Evolutionary conservation across 2,329 filamentous ascomycete genomes (phyloP).

Genomic region (Neofusicoccum cordaticola): DNA sequence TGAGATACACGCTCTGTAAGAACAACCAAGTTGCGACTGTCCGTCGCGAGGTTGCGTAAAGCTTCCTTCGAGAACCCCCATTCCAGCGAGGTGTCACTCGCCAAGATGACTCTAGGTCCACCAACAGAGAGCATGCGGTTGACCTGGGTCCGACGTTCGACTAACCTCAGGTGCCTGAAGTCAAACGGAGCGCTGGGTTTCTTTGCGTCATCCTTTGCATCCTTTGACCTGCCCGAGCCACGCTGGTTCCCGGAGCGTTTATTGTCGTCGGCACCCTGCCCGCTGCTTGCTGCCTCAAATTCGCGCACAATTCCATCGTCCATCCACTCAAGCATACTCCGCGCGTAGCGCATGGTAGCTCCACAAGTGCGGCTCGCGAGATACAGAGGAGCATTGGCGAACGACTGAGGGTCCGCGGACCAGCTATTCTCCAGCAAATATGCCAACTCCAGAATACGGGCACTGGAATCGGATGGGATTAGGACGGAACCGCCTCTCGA

Average conservation of each 20-base stretch:
- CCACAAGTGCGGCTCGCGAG: constrained; percentile 82
- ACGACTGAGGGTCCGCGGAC: constrained; percentile 50
- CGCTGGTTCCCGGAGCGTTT: constrained; percentile 35
- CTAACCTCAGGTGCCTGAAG: constrained; percentile 77
- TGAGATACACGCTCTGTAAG: constrained; percentile 70
- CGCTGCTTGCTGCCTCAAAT: constrained; percentile 65
- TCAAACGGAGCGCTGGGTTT: constrained; percentile 73
- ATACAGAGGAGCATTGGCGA: constrained; percentile 59
- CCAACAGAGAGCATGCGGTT: constrained; percentile 61
- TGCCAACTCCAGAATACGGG: constrained; percentile 86
- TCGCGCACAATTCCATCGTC: constrained; percentile 91
- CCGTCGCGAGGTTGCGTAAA: constrained; percentile 69
- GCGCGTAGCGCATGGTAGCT: constrained; percentile 83
- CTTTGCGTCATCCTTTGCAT: constrained; percentile 45
- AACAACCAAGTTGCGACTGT: constrained; percentile 79
- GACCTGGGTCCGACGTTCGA: constrained; percentile 80
- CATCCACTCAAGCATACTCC: constrained; percentile 99
- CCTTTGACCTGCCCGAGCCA: constrained; percentile 33
- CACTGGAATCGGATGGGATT: constrained; percentile 92
- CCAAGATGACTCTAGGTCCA: constrained; percentile 73
- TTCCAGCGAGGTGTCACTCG: constrained; percentile 83
- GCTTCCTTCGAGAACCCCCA: constrained; percentile 93
- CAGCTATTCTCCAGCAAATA: constrained; percentile 92
- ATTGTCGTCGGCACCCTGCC: constrained; percentile 30
- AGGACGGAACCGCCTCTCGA: constrained; percentile 83